Conservation (phyloP, 2,329 filamentous ascomycete genomes). For the Ophiocordyceps camponoti-floridani region DNA sequence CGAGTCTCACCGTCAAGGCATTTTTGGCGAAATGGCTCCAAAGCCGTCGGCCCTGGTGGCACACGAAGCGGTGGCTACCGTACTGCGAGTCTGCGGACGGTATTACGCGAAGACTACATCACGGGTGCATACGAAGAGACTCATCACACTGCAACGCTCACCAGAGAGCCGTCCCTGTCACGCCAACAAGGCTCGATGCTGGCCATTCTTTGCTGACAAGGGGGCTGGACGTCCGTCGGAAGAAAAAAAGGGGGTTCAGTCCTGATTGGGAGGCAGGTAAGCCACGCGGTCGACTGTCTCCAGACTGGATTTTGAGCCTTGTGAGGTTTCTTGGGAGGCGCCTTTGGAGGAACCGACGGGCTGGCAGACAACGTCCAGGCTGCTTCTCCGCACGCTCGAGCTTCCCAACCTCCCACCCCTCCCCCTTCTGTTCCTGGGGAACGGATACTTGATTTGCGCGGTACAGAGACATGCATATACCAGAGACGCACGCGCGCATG, state of each 20-base stretch:
- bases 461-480: background rate
- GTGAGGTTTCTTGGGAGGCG: background rate
- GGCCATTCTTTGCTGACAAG: background rate
- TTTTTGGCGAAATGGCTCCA: background rate
- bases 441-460: background rate
- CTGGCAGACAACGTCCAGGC: background rate
- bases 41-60: background rate
- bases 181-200: background rate
- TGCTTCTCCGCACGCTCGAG: background rate
- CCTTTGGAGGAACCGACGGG: no score
- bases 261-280: background rate
- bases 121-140: background rate
- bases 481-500: background rate
- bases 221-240: background rate
- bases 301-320: background rate
- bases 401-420: background rate
- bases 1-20: background rate
- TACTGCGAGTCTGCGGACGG: background rate
- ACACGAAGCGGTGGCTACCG: background rate
- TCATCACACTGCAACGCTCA: background rate
- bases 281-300: background rate
- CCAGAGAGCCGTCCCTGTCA: background rate
- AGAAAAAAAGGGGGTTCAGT: background rate
- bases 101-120: background rate
- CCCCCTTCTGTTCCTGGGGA: background rate